Percentiles rank a stretch among this genome's conserved stretches.
phyloP scores from a whole-genome alignment of 192 early-diverging fungal species.

The Chytriomyces sp. region DNA sequence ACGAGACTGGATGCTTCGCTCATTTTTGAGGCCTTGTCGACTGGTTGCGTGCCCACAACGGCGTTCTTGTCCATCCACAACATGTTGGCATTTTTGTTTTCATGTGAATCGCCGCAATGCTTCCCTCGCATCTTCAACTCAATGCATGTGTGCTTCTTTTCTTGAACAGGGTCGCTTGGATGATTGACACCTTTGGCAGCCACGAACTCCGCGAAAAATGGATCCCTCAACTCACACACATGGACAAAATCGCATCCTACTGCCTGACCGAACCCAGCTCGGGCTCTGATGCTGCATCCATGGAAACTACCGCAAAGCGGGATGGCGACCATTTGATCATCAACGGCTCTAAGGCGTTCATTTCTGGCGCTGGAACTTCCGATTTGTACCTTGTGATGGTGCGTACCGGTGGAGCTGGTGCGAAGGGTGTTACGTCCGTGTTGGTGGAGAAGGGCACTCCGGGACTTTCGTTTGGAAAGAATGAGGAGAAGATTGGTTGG shows the following conservation, averaged over 20 bases:
- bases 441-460: conserved; percentile 63
- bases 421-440: conserved; percentile 63
- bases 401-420: conserved; percentile 58
- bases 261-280: conserved; percentile 55
- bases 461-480: conserved; percentile 65
- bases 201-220: conserved; percentile 57
- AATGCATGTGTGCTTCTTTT: neutral
- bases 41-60: conserved; percentile 58
- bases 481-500: conserved; percentile 68
- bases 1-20: conserved; percentile 56
- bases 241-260: conserved; percentile 50
- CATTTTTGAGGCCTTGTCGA: conserved; percentile 62
- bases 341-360: conserved; percentile 56
- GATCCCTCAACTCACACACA: conserved; percentile 35
- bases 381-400: conserved; percentile 67
- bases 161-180: conserved; percentile 55
- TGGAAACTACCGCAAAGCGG: conserved; percentile 58
- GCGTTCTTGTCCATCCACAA: conserved; percentile 68
- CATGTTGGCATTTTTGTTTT: conserved; percentile 26
- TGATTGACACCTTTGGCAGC: conserved; percentile 58
- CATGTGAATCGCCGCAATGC: no score
- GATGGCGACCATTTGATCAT: conserved; percentile 48
- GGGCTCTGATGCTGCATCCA: conserved; percentile 69
- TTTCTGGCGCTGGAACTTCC: conserved; percentile 53
- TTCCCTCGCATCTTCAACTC: neutral